Conservation (phyloP, 768 basidiomycete species). For the Exsudoporus frostii region DNA sequence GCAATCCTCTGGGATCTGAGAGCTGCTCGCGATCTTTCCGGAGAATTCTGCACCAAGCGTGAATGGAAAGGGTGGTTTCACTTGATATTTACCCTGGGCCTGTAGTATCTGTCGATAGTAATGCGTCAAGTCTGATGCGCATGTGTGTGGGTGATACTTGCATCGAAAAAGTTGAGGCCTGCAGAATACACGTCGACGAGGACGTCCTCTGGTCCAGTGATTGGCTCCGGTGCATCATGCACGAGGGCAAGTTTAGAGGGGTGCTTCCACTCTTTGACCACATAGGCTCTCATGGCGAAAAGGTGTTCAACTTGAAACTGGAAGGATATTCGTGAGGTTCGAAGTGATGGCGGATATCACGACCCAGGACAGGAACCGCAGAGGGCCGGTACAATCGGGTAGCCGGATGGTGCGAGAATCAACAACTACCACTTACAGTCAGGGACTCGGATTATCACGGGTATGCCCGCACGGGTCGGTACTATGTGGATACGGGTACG, state of each 20-base stretch:
- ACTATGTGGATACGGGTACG: no score
- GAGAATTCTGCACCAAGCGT: conserved; percentile 83
- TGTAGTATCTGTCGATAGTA: conserved; percentile 68
- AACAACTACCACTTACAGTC: no score
- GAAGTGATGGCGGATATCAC: background rate
- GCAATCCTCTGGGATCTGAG: conserved; percentile 78
- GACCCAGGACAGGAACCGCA: background rate
- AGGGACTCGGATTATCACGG: no score
- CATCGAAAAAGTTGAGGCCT: conserved; percentile 77
- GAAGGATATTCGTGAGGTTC: background rate
- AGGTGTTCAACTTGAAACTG: background rate
- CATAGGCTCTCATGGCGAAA: conserved; percentile 69
- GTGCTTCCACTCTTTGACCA: conserved; percentile 66
- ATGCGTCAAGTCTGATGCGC: background rate
- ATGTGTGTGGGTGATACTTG: conserved; percentile 30
- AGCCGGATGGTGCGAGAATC: background rate
- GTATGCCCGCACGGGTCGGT: no score
- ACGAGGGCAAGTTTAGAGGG: conserved; percentile 60
- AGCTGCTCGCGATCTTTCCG: conserved; percentile 64
- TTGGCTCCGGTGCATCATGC: conserved; percentile 56
- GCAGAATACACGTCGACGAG: conserved; percentile 75
- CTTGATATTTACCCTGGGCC: conserved; percentile 86
- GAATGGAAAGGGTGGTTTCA: conserved; percentile 82
- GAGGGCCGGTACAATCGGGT: conserved; percentile 3
- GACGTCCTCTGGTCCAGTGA: conserved; percentile 48